A percentile compares a stretch with the other conserved stretches of the same genome.
These are phyloP conservation scores for Zarea fungicola DNA, from an alignment of 2,329 filamentous ascomycete species.

Conservation along the genomic window DNA sequence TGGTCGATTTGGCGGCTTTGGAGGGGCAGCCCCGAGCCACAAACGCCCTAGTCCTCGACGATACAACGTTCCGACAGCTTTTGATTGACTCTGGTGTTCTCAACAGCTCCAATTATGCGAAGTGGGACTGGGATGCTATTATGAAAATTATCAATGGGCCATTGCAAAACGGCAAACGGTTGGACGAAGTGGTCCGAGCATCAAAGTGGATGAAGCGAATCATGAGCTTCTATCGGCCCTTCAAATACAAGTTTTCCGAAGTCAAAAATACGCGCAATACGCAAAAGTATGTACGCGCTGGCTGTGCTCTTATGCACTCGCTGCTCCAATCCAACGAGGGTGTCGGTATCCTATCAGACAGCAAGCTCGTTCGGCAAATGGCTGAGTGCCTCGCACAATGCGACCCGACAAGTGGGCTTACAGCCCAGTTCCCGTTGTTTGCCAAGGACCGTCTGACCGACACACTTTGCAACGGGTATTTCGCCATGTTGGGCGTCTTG, in stretches of 20 bases:
- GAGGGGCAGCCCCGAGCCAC: constrained; percentile 53
- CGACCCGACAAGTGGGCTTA: constrained; percentile 73
- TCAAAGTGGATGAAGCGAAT: constrained; percentile 96
- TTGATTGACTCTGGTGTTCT: constrained; percentile 78
- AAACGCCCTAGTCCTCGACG: constrained; percentile 46
- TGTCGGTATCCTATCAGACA: constrained; percentile 77
- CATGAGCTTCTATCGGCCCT: constrained; percentile 91
- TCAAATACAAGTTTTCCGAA: constrained; percentile 93
- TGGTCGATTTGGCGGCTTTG: constrained; percentile 43
- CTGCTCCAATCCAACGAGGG: constrained; percentile 83
- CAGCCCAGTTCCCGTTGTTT: constrained; percentile 83
- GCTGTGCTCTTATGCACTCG: constrained; percentile 82
- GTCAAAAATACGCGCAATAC: constrained; percentile 86
- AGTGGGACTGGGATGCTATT: constrained; percentile 98
- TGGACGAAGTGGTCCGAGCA: constrained; percentile 90
- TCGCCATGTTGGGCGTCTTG: constrained; percentile 82
- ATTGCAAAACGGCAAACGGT: constrained; percentile 78
- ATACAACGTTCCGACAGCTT: constrained; percentile 59
- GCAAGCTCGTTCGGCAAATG: constrained; percentile 88
- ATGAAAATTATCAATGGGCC: constrained; percentile 89
- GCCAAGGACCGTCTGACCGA: constrained; percentile 78
- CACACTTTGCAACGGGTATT: constrained; percentile 88
- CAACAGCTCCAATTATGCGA: constrained; percentile 81
- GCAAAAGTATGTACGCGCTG: constrained; percentile 87
- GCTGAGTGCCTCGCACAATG: constrained; percentile 95